A percentile compares a stretch with the other conserved stretches of the same genome.
Conservation (phyloP, 768 basidiomycete genomes). For the Hortiboletus campestris region DNA sequence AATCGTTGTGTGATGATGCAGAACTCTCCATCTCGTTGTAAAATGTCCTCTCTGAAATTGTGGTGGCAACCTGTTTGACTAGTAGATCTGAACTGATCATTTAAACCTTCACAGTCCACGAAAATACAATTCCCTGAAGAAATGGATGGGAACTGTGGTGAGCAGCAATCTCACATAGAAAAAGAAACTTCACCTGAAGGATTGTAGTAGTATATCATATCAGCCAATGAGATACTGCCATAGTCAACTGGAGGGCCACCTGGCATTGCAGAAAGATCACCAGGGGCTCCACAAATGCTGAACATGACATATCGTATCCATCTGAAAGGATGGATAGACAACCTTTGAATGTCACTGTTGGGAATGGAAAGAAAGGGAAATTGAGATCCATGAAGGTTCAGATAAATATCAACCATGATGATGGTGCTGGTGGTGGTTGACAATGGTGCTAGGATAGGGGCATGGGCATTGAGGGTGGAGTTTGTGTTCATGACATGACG, state of each 20-base stretch:
- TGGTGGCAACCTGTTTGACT: accelerated
- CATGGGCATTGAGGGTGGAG: no score
- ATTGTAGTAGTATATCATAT: background rate
- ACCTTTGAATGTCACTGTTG: background rate
- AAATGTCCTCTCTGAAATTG: background rate
- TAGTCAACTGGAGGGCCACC: background rate
- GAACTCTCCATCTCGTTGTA: background rate
- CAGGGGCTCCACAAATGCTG: background rate
- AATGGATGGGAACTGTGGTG: background rate
- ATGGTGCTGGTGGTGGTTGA: no score
- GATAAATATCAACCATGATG: background rate
- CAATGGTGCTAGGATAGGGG: no score
- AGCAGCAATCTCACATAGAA: background rate
- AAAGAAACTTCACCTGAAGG: background rate
- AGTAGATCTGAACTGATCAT: background rate
- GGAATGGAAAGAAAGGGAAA: background rate
- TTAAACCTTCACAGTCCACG: background rate
- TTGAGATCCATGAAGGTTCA: background rate
- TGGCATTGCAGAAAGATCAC: background rate
- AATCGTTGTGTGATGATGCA: background rate
- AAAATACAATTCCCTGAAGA: background rate
- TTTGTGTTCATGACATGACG: no score
- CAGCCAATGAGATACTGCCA: background rate
- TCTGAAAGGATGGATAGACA: background rate
- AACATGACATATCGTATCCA: background rate